A percentile compares a stretch with the other conserved stretches of the same genome.
Conservation (phyloP, 1,139 yeast species). For the Magnusiomyces magnusii region DNA sequence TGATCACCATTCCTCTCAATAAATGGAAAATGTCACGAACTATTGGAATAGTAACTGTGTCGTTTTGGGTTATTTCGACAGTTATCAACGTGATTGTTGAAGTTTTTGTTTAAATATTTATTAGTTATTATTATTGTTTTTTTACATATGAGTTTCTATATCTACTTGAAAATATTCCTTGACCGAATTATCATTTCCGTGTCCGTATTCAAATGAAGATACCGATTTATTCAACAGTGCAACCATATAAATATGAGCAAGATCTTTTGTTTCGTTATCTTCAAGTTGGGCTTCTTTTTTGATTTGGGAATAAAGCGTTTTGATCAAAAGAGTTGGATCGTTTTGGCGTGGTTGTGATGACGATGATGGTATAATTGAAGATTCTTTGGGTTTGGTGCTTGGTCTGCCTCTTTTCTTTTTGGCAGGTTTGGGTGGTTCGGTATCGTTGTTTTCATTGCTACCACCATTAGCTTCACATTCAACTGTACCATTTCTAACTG, state of each 20-base stretch:
- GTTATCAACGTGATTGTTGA: conserved; percentile 27
- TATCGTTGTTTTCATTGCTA: neutral
- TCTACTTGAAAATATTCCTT: conserved; percentile 14
- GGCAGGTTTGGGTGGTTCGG: neutral
- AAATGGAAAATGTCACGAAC: conserved; percentile 56
- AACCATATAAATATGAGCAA: conserved; percentile 32
- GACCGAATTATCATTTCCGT: conserved; percentile 6
- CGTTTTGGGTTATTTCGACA: conserved; percentile 46
- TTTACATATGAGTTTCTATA: conserved; percentile 7
- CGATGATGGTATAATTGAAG: neutral
- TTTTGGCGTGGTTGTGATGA: neutral
- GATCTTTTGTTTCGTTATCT: conserved; percentile 25
- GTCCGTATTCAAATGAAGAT: neutral
- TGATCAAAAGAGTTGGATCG: too few relatives aligned
- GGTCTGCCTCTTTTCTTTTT: neutral
- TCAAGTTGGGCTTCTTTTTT: conserved; percentile 20
- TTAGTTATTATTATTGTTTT: neutral
- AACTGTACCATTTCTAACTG: too few relatives aligned
- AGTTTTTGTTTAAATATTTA: conserved; percentile 11
- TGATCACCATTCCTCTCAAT: conserved; percentile 51
- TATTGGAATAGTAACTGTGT: conserved; percentile 48
- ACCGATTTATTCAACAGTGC: conserved; percentile 21
- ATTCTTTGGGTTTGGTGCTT: neutral
- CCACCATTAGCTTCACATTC: neutral
- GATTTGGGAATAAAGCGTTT: conserved; percentile 7